Conservation (phyloP, 2,329 filamentous ascomycete species). For the Colletotrichum gigasporum region DNA sequence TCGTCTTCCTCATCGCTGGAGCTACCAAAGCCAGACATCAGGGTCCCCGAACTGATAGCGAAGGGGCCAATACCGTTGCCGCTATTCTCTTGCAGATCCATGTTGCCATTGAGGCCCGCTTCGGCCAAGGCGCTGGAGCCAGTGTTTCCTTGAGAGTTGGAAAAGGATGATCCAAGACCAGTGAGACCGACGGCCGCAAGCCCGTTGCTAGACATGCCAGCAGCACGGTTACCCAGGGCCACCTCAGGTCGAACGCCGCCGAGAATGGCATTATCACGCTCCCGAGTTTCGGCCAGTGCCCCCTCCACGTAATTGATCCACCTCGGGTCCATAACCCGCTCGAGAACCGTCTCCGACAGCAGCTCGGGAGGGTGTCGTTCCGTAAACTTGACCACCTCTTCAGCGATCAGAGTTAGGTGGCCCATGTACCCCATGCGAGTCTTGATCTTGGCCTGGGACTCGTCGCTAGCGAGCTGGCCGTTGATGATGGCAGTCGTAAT, state of each 20-base stretch:
- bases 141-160: conserved; percentile 34
- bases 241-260: conserved; percentile 94
- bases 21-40: conserved; percentile 92
- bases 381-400: conserved; percentile 98
- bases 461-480: conserved; percentile 87
- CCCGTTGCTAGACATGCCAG: conserved; percentile 58
- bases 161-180: conserved; percentile 47
- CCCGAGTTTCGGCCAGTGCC: conserved; percentile 89
- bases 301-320: conserved; percentile 98
- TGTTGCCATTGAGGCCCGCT: conserved; percentile 45
- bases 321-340: conserved; percentile 86
- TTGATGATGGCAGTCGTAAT: conserved; percentile 93
- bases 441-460: conserved; percentile 82
- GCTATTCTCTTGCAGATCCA: conserved; percentile 73
- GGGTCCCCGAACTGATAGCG: conserved; percentile 75
- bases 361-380: conserved; percentile 91
- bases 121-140: conserved; percentile 32
- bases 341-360: conserved; percentile 83
- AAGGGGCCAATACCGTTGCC: conserved; percentile 77
- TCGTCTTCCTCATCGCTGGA: conserved; percentile 97
- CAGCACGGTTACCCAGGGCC: conserved; percentile 80
- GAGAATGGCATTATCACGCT: conserved; percentile 97
- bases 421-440: conserved; percentile 99
- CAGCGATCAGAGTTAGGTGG: conserved; percentile 93
- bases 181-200: conserved; percentile 53